Evolutionary conservation across 306 rosid genomes (phyloP).

Genomic region (Fagus crenata): DNA sequence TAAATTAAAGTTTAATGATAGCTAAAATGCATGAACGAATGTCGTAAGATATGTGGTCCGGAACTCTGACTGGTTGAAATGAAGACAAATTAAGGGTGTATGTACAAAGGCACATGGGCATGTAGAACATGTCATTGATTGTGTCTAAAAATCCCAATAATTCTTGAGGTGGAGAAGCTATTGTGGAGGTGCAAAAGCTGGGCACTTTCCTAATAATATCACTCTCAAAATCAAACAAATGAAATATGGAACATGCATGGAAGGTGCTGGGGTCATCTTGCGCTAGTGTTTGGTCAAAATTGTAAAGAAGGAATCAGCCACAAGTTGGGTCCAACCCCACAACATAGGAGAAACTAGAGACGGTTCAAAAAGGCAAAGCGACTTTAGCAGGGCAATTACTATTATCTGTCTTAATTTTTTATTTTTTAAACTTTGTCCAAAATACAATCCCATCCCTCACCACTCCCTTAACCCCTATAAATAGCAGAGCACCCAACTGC

Average conservation of each 20-base stretch:
- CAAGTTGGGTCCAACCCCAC: conserved; percentile 26
- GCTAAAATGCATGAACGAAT: neutral
- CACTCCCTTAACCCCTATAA: conserved; percentile 37
- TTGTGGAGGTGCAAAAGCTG: neutral
- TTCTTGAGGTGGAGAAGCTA: neutral
- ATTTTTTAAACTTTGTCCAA: neutral
- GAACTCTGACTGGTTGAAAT: neutral
- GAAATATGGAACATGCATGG: neutral
- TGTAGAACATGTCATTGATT: too few species aligned
- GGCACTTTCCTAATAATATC: conserved; percentile 23
- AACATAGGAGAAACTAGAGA: neutral
- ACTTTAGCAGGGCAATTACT: neutral
- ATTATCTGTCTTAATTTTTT: neutral
- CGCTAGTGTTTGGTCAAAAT: conserved; percentile 28
- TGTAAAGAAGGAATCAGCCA: neutral
- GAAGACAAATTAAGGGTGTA: neutral
- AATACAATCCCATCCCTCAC: neutral
- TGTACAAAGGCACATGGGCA: neutral
- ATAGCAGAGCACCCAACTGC: conserved; percentile 27
- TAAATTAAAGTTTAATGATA: neutral
- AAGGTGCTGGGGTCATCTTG: neutral
- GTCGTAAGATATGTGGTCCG: neutral
- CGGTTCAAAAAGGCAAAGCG: conserved; percentile 24
- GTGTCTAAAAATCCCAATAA: neutral
- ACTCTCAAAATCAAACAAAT: neutral